Percentiles rank a stretch among this genome's conserved stretches.
phyloP scores from a whole-genome alignment of 768 basidiomycete species.

The Amanita inopinata region DNA sequence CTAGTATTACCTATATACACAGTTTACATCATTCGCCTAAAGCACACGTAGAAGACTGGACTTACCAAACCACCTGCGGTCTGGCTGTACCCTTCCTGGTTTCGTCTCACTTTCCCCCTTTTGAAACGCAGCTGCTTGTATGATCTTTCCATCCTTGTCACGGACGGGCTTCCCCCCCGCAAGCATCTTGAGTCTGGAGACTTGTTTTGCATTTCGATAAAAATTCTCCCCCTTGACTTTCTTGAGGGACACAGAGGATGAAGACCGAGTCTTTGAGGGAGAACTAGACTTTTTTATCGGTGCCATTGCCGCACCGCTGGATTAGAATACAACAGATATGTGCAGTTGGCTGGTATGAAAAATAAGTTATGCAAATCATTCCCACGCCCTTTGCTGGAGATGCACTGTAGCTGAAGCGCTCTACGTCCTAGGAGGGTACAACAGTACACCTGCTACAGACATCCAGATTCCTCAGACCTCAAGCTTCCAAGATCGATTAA shows the following conservation, averaged over 20 bases:
- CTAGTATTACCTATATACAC: conserved; percentile 77
- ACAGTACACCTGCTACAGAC: background rate
- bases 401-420: too few relatives aligned
- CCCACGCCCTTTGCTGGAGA: too few relatives aligned
- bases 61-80: conserved; percentile 95
- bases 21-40: conserved; percentile 6
- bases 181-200: conserved; percentile 80
- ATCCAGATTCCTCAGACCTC: too few relatives aligned
- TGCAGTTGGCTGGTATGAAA: background rate
- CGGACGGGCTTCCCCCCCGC: conserved; percentile 86
- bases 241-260: conserved; percentile 45
- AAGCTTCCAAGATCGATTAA: too few relatives aligned
- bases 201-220: conserved; percentile 93
- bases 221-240: conserved; percentile 94
- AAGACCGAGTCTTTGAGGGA: conserved; percentile 32
- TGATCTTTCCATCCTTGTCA: conserved; percentile 86
- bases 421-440: too few relatives aligned
- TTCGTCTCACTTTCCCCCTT: conserved; percentile 88
- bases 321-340: background rate
- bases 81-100: conserved; percentile 88
- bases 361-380: too few relatives aligned
- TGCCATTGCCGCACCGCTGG: conserved; percentile 23
- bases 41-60: conserved; percentile 12
- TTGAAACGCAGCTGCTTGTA: conserved; percentile 91
- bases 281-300: conserved; percentile 27